Base-by-base conservation (phyloP, 192 early-diverging fungal species). In the Linnemannia schmuckeri region DNA sequence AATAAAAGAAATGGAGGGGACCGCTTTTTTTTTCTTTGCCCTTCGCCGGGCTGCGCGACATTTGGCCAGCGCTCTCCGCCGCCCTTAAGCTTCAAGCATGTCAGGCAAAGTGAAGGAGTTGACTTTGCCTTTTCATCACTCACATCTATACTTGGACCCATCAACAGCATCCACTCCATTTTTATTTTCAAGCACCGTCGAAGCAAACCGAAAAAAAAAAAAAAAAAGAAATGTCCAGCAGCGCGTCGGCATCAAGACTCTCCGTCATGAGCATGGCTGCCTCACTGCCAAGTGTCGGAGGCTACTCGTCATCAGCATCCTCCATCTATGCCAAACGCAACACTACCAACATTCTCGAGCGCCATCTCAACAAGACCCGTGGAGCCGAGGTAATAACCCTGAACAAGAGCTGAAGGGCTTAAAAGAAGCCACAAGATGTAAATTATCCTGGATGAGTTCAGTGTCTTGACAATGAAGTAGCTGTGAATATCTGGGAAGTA, bases 321-420 rank as follows among this genome's bases (percentile, higher is more conserved):
- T 86, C 84, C 71, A 76, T 86, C 30, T 86, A 86, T 30, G 35
- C 81, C 24, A 86, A 72, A 85, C 80, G 79, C 35, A 20, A 69
- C 30, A 55, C 75, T 10, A 81, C 84, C 54, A 86, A 86, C 57
- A 94, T 97, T 70, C 83, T 97, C 12, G 97, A 98, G 75, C 93
- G 96, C 24, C 93, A 92, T 86, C 88, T 97, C 47, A 93, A 91
- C 70, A 95, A 94, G 88, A 94, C 94, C 9, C 93, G 91, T 78
- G 90, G 92, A 20, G 88, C 93, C 74, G 95, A 96, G 89, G 96
- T 97, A 82, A 71, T 38, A 30, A 44, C 2, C 10, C 20, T 15
- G 9, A 2, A 55, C 52, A n/a, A 35, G 22, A 40, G 38, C 40
- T 46, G 35, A 55, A 44, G 3, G 1, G 8, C 27, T 24, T n/a